These are phyloP conservation scores for Leccinum aurantiacum DNA, from an alignment of 768 basidiomycete species.

Conservation along the genomic window DNA sequence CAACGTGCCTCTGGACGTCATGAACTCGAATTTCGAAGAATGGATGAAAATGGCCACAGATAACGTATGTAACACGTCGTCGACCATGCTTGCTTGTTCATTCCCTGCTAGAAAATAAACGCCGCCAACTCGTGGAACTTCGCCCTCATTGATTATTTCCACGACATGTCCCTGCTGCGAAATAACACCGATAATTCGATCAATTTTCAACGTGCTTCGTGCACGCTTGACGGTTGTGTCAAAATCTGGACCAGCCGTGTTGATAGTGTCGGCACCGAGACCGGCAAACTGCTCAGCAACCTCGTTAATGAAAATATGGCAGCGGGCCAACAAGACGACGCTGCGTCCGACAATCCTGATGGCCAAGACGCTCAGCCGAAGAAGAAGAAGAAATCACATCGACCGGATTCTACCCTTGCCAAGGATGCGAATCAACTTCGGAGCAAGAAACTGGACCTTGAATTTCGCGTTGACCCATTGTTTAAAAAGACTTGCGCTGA, in stretches of 20 bases:
- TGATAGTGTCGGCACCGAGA: constrained; percentile 95
- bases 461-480: constrained; percentile 94
- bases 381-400: constrained; percentile 64
- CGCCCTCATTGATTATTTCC: constrained; percentile 97
- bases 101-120: constrained; percentile 86
- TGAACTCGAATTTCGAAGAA: constrained; percentile 93
- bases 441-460: constrained; percentile 92
- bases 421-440: constrained; percentile 79
- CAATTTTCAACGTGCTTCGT: constrained; percentile 98
- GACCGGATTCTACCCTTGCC: constrained; percentile 83
- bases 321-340: constrained; percentile 57
- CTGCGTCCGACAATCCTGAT: constrained; percentile 60
- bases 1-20: constrained; percentile 74
- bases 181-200: constrained; percentile 94
- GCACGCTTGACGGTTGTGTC: constrained; percentile 96
- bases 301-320: constrained; percentile 66
- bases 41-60: constrained; percentile 99
- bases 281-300: constrained; percentile 91
- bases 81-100: constrained; percentile 6
- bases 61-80: constrained; percentile 58
- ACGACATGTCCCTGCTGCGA: constrained; percentile 93
- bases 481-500: constrained; percentile 98
- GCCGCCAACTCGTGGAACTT: constrained; percentile 97
- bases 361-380: constrained; percentile 59
- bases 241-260: constrained; percentile 99